Base-by-base conservation (phyloP, 805 yeast genomes). In the Saccharomycopsis sp. region DNA sequence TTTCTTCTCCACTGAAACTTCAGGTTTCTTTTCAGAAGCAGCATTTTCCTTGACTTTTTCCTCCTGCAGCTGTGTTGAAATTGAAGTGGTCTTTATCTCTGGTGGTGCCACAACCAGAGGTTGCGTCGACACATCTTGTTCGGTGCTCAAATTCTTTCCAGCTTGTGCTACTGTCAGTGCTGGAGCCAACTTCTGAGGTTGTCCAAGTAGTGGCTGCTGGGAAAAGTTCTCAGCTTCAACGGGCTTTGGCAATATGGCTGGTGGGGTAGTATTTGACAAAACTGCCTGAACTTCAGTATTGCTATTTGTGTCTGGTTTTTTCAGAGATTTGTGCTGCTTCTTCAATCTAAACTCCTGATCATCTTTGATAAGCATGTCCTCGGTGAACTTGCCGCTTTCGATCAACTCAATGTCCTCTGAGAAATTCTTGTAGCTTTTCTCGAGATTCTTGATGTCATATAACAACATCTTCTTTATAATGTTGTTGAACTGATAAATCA, bases 381-480 rank as follows among this genome's bases (percentile, higher is more conserved):
- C 48, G 10, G 44, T 44, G 31, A 36, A 44, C 30, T 38, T 41
- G 9, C 42, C 41, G 17, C 41, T 44, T 25, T 44, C 45, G 12
- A 44, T 41, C 7, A 36, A 17, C 39, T 29, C 38, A 17, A 44
- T 44, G 20, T 41, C 45, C 10, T 41, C 16, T 2, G 39, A 26
- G 25, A 25, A 40, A 26, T 41, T 45, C 21, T 41, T 36, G 30
- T 37, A 41, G 21, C 30, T 45, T n/a, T 41, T 38, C 29, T 43
- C 48, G 9, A 46, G 30, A 18, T 41, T 36, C 29, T 39, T 44
- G 16, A 46, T 44, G 19, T 46, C 50, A 25, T 40, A 43, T 8
- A 46, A 12, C 9, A 46, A 30, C 15, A 46, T 17, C 34, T 46
- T 46, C 39, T 46, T 46, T 13, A 38, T 23, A 8, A 46, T 38